phyloP scores from a whole-genome alignment of 192 early-diverging fungal species.

The Entrophospora sp. region DNA sequence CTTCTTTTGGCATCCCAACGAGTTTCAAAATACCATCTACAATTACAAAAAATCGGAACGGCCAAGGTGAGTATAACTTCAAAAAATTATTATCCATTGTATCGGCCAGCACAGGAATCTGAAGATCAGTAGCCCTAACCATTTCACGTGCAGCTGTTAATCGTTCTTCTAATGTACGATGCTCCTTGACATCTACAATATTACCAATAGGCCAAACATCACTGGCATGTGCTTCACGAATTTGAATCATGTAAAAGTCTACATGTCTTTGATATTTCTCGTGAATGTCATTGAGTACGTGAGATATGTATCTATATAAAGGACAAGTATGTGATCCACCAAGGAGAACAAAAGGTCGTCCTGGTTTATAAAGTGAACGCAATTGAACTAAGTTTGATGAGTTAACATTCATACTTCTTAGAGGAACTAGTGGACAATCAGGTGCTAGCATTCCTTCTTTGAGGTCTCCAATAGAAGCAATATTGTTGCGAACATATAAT shows the following conservation, averaged over 20 bases:
- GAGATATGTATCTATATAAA: constrained; percentile 14
- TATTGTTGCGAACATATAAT: constrained; percentile 14
- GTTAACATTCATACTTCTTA: not conserved
- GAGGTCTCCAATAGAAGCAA: not conserved
- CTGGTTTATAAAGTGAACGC: not conserved
- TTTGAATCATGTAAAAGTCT: constrained; percentile 18
- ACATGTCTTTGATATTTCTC: not conserved
- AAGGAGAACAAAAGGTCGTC: constrained; percentile 5
- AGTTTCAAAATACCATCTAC: constrained; percentile 10
- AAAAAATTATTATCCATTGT: constrained; percentile 11
- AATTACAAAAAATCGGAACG: constrained; percentile 11
- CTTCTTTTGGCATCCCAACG: constrained; percentile 13
- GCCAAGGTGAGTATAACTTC: constrained; percentile 6
- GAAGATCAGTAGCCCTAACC: not conserved
- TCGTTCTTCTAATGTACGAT: not conserved
- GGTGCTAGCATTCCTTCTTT: constrained; percentile 12
- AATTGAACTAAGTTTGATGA: no score
- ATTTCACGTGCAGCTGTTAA: constrained; percentile 5
- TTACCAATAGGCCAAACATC: constrained; percentile 17
- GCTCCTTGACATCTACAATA: not conserved
- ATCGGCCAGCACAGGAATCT: constrained; percentile 7
- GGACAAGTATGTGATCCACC: constrained; percentile 15
- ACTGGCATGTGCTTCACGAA: constrained; percentile 14
- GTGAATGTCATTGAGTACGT: constrained; percentile 10
- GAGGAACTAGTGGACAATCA: not conserved